Evolutionary conservation across 768 basidiomycete genomes (phyloP).

Genomic region (Leccinum sublutescens): DNA sequence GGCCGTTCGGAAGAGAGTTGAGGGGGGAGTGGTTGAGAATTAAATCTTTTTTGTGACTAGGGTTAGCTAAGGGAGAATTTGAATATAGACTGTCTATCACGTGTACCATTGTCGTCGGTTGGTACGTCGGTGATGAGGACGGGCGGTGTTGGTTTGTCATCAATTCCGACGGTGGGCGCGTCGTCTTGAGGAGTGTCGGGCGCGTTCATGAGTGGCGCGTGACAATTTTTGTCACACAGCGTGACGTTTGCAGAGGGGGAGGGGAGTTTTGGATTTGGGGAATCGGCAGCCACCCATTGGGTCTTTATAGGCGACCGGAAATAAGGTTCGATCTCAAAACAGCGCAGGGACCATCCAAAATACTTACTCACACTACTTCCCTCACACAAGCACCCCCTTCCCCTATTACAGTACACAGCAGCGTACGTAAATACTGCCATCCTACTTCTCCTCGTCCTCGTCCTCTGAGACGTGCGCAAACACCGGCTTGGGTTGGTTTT

Average conservation of each 20-base stretch:
- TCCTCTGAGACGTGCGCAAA: conserved; percentile 63
- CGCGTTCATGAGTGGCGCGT: conserved; percentile 71
- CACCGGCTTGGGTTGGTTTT: conserved; percentile 84
- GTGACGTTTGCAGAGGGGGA: conserved; percentile 50
- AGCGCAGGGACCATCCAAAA: conserved; percentile 66
- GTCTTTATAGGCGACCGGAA: conserved; percentile 79
- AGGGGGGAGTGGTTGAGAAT: conserved; percentile 28
- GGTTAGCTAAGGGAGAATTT: conserved; percentile 37
- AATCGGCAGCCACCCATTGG: conserved; percentile 63
- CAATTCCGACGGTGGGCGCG: conserved; percentile 30
- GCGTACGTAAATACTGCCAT: conserved; percentile 26
- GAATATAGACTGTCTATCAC: conserved; percentile 34
- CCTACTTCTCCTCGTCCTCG: conserved; percentile 57
- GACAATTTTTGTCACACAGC: conserved; percentile 61
- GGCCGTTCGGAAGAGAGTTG: conserved; percentile 59
- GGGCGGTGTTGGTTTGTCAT: conserved; percentile 29
- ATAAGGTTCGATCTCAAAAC: conserved; percentile 80
- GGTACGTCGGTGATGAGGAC: conserved; percentile 18
- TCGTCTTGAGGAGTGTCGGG: conserved; percentile 28
- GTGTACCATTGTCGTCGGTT: conserved; percentile 39
- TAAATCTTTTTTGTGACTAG: conserved; percentile 32
- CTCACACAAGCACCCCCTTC: conserved; percentile 16
- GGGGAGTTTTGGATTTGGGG: conserved; percentile 65
- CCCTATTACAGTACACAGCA: conserved; percentile 6
- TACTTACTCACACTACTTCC: conserved; percentile 35